Base-by-base conservation (phyloP, 2,329 filamentous ascomycete genomes). In the Nemania serpens region DNA sequence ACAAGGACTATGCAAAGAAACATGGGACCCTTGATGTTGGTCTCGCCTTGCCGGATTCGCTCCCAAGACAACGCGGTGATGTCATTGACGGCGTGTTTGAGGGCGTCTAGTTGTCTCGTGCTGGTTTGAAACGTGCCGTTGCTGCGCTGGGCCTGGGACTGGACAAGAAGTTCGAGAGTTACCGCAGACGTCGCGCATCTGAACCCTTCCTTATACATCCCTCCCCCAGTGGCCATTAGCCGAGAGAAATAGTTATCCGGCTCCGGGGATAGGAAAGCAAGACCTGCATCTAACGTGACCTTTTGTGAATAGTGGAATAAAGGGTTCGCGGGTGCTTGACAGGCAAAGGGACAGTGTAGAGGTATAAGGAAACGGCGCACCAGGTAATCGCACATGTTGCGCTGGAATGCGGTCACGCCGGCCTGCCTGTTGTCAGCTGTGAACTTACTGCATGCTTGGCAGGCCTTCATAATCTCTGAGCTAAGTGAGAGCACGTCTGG, bases 321-420 rank as follows among this genome's bases (percentile, higher is more conserved):
- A 0, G 80, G 81, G 51, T 83, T 77, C 1, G 67, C 64, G 5
- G 70, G 74, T 10, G 81, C 77, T 60, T 76, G 72, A 39, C 70
- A 70, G 39, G 77, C 77, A 67, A 81, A 85, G 0, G 79, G 75
- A 7, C 77, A 78, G 63, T 88, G 84, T 0, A 88, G 73, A 0
- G 79, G 76, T 13, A 87, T 77, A 2, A 86, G 66, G 66, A 85
- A 86, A 13, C 85, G 81, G 5, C 82, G 81, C 3, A 83, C 74
- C 0, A 83, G 73, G 42, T 81, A 79, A 50, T 85, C 79, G 25
- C 84, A 71, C 5, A 86, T 68, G 59, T 84, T 84, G 1, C 76
- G 71, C 42, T 81, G 77, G 59, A 82, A 82, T 0, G 69, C 25
- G 0, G 71, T 73, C n/a, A 70, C 61, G 2, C 62, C 61, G 3